These are phyloP conservation scores for Phytophthora pistaciae DNA, from an alignment of 352 stramenopile genomes.

Conservation along the genomic window DNA sequence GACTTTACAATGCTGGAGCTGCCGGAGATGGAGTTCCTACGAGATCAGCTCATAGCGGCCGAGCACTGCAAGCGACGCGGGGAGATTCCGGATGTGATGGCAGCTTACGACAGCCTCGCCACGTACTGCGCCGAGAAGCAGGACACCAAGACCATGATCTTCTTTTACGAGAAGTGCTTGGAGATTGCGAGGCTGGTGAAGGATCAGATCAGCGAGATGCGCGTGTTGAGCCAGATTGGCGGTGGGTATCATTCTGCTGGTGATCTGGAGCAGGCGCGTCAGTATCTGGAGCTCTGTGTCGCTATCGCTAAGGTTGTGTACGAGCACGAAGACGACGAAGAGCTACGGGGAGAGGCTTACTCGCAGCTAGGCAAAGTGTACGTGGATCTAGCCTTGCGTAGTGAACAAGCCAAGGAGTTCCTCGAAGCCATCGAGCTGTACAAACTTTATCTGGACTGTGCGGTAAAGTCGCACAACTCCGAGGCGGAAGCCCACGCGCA, in stretches of 20 bases:
- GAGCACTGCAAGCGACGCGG: slow-evolving; percentile 92
- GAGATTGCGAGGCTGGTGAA: slow-evolving; percentile 90
- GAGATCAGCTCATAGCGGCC: slow-evolving; percentile 86
- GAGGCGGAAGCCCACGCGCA: slow-evolving; percentile 71
- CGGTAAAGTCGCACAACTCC: slow-evolving; percentile 66
- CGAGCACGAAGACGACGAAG: slow-evolving; percentile 71
- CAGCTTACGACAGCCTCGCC: slow-evolving; percentile 85
- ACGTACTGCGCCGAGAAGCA: slow-evolving; percentile 78
- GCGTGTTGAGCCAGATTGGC: slow-evolving; percentile 86
- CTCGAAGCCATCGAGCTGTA: slow-evolving; percentile 73
- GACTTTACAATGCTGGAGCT: slow-evolving; percentile 33
- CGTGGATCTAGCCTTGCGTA: slow-evolving; percentile 56
- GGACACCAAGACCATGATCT: slow-evolving; percentile 91
- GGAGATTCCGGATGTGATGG: slow-evolving; percentile 86
- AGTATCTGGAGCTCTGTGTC: slow-evolving; percentile 87
- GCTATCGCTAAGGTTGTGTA: slow-evolving; percentile 76
- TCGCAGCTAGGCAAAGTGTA: slow-evolving; percentile 86
- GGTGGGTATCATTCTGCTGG: slow-evolving; percentile 78
- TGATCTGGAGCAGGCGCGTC: slow-evolving; percentile 76
- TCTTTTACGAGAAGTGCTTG: slow-evolving; percentile 95
- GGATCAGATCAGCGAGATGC: slow-evolving; percentile 90
- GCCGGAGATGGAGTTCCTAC: slow-evolving; percentile 88
- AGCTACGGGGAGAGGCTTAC: slow-evolving; percentile 60
- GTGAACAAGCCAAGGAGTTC: slow-evolving; percentile 51
- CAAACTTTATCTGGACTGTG: slow-evolving; percentile 80